These are phyloP conservation scores for Salvia sclarea DNA, from an alignment of 305 asterid species.

Conservation along the genomic window DNA sequence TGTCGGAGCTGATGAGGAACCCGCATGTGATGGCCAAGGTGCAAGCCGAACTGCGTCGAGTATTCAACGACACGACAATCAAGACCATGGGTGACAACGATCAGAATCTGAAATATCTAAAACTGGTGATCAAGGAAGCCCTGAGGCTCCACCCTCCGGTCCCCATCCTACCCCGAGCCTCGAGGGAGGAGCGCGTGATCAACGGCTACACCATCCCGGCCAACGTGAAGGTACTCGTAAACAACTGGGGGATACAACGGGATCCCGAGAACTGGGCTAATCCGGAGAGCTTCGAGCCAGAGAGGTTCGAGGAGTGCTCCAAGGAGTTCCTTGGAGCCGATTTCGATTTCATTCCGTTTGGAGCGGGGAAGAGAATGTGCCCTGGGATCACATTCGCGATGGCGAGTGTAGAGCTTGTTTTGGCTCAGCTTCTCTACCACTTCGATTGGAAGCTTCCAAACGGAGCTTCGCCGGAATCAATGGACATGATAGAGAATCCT, in stretches of 20 bases:
- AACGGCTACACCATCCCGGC: conserved; percentile 35
- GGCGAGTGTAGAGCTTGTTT: conserved; percentile 1
- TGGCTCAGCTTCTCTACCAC: conserved; percentile 4
- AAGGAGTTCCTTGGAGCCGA: neutral
- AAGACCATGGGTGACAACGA: conserved; percentile 24
- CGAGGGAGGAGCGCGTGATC: conserved; percentile 29
- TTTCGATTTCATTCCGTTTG: neutral
- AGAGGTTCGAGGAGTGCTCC: neutral
- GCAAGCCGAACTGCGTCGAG: conserved; percentile 42
- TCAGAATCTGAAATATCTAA: conserved; percentile 35
- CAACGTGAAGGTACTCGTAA: conserved; percentile 37
- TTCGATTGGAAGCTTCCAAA: conserved; percentile 2
- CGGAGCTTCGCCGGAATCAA: neutral
- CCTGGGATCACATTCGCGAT: neutral
- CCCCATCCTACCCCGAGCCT: conserved; percentile 41
- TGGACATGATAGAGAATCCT: conserved; percentile 10
- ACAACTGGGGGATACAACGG: conserved; percentile 39
- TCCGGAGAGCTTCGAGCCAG: conserved; percentile 28
- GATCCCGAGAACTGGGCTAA: conserved; percentile 33
- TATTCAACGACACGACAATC: conserved; percentile 15
- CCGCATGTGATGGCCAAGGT: conserved; percentile 39
- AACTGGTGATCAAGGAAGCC: conserved; percentile 38
- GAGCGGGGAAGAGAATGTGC: conserved; percentile 5
- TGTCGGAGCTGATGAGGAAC: conserved; percentile 45
- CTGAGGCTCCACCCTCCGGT: conserved; percentile 46